Evolutionary conservation across 2,329 filamentous ascomycete species (phyloP).

Genomic region (Hymenoscyphus salicellus): DNA sequence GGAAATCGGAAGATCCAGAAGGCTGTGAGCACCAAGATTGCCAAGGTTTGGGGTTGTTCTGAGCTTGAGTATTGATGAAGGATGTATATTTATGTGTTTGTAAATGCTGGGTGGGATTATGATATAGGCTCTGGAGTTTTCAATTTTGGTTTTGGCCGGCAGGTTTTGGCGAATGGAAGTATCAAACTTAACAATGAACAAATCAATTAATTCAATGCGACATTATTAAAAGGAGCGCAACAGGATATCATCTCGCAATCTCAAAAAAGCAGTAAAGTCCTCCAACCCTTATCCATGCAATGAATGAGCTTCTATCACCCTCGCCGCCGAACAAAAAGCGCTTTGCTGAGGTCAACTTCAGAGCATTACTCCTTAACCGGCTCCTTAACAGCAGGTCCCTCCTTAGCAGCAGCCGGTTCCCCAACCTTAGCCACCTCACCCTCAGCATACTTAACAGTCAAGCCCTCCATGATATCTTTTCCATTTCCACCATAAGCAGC

Average conservation of each 20-base stretch:
- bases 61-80: not conserved
- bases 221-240: not conserved
- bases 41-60: conserved; percentile 63
- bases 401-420: not conserved
- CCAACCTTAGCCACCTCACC: not conserved
- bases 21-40: conserved; percentile 64
- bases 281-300: not conserved
- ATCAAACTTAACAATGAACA: not conserved
- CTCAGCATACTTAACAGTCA: conserved; percentile 33
- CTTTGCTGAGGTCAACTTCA: not conserved
- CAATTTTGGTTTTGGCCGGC: not conserved
- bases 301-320: not conserved
- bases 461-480: conserved; percentile 38
- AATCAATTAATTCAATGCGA: not conserved
- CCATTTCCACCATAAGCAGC: conserved; percentile 77
- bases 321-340: not conserved
- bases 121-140: not conserved
- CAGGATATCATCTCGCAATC: conserved; percentile 3
- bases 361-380: not conserved
- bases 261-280: not conserved
- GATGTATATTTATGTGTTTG: not conserved
- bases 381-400: not conserved
- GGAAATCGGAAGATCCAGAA: conserved; percentile 68
- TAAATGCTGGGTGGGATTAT: not conserved
- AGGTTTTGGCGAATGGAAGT: not conserved